Evolutionary conservation across 2,329 filamentous ascomycete genomes (phyloP).

Genomic region (Epichloe festucae): DNA sequence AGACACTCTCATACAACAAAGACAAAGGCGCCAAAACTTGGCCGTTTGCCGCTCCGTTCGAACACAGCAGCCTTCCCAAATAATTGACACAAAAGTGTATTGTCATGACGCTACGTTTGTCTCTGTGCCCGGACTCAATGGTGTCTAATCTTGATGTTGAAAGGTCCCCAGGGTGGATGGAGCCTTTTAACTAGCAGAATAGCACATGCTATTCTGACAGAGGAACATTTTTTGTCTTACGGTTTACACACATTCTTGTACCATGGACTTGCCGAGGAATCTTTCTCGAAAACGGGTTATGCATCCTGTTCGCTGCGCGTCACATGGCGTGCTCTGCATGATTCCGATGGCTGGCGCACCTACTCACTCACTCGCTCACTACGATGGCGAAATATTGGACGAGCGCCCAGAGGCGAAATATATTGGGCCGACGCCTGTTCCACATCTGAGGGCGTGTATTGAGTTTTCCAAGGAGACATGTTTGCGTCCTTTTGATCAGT

Average conservation of each 20-base stretch:
- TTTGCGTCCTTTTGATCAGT: not conserved
- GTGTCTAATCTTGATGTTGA: too few relatives aligned
- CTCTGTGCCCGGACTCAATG: too few relatives aligned
- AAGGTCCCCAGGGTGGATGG: too few relatives aligned
- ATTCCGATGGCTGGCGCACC: constrained; percentile 32
- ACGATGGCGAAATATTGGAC: constrained; percentile 33
- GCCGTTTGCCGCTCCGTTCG: too few relatives aligned
- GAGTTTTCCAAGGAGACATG: constrained; percentile 12
- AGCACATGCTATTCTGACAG: constrained; percentile 11
- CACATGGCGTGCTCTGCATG: constrained; percentile 23
- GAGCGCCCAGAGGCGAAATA: constrained; percentile 28
- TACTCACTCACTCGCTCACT: constrained; percentile 36
- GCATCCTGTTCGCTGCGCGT: constrained; percentile 29
- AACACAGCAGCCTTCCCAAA: too few relatives aligned
- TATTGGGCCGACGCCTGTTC: constrained; percentile 29
- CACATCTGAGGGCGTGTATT: constrained; percentile 14
- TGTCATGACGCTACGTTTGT: too few relatives aligned
- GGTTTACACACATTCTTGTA: constrained; percentile 31
- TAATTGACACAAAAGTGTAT: too few relatives aligned
- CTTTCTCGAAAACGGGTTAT: constrained; percentile 29
- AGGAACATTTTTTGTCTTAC: constrained; percentile 19
- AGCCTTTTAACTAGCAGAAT: too few relatives aligned
- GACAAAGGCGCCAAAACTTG: too few relatives aligned
- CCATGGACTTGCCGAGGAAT: constrained; percentile 18
- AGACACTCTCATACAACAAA: too few relatives aligned